Percentiles rank a stretch among this genome's conserved stretches.
Conservation (phyloP, 805 yeast species). For the Wickerhamomyces mucosus region DNA sequence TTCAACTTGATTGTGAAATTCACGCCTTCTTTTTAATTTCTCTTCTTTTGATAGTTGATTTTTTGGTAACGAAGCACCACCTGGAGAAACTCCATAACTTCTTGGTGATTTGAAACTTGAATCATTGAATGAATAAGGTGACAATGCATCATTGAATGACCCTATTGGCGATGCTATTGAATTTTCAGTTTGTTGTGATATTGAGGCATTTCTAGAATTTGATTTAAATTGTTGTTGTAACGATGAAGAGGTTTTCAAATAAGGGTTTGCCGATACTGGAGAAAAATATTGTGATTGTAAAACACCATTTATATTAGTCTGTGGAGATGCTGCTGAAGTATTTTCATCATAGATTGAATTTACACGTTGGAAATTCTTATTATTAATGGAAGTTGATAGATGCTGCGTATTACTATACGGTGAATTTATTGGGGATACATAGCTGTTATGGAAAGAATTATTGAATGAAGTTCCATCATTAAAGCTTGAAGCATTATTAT, state of each 20-base stretch:
- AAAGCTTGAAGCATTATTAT: neutral
- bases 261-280: conserved; percentile 14
- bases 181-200: conserved; percentile 1
- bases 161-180: conserved; percentile 1
- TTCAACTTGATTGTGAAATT: conserved; percentile 91
- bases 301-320: conserved; percentile 5
- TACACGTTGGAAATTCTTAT: conserved; percentile 14
- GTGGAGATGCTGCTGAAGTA: conserved; percentile 13
- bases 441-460: conserved; percentile 9
- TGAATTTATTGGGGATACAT: conserved; percentile 14
- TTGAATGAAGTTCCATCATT: conserved; percentile 3
- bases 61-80: conserved; percentile 19
- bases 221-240: conserved; percentile 3
- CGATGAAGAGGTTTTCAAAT: conserved; percentile 5
- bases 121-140: conserved; percentile 21
- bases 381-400: conserved; percentile 13
- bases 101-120: conserved; percentile 22
- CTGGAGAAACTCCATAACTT: conserved; percentile 21
- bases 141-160: conserved; percentile 17
- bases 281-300: conserved; percentile 17
- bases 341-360: conserved; percentile 16
- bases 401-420: conserved; percentile 13
- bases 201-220: conserved; percentile 2
- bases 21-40: conserved; percentile 68
- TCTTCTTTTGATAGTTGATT: conserved; percentile 47